Conservation (phyloP, 1,284 basidiomycete genomes). For the Cryptococcus sp. region DNA sequence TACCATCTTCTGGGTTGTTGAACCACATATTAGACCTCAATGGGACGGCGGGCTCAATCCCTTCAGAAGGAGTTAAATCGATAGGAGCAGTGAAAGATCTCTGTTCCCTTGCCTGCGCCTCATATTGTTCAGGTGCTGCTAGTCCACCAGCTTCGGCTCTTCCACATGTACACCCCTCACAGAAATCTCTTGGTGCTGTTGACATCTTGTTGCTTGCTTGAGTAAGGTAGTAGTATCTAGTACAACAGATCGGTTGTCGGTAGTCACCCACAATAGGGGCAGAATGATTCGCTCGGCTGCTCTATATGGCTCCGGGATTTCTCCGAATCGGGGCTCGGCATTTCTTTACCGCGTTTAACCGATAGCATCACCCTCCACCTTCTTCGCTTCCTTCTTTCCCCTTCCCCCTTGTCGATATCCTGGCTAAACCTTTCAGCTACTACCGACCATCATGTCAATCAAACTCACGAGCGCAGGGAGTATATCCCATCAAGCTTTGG, state of each 20-base stretch:
- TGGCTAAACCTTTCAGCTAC: neutral
- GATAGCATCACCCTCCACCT: too few relatives aligned
- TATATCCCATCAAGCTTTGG: slow-evolving; percentile 20
- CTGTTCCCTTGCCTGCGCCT: slow-evolving; percentile 12
- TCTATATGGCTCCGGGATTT: too few relatives aligned
- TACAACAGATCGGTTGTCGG: too few relatives aligned
- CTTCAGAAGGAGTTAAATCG: slow-evolving; percentile 25
- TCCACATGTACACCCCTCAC: slow-evolving; percentile 30
- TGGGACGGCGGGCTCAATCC: slow-evolving; percentile 34
- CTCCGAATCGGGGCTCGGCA: too few relatives aligned
- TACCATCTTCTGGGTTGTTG: slow-evolving; percentile 37
- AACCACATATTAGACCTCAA: slow-evolving; percentile 45
- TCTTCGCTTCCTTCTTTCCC: too few relatives aligned
- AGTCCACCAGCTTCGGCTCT: slow-evolving; percentile 7
- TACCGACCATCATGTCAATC: neutral
- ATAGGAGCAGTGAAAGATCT: slow-evolving; percentile 38
- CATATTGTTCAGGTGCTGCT: slow-evolving; percentile 4
- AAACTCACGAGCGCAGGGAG: slow-evolving; percentile 2
- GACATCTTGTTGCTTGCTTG: neutral
- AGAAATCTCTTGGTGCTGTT: neutral
- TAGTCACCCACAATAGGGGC: too few relatives aligned
- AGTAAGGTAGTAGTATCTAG: neutral
- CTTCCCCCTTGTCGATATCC: neutral
- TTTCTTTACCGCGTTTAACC: too few relatives aligned
- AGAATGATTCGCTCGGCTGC: too few relatives aligned